phyloP scores from a whole-genome alignment of 805 yeast species.

The Yamadazyma ubonensis region DNA sequence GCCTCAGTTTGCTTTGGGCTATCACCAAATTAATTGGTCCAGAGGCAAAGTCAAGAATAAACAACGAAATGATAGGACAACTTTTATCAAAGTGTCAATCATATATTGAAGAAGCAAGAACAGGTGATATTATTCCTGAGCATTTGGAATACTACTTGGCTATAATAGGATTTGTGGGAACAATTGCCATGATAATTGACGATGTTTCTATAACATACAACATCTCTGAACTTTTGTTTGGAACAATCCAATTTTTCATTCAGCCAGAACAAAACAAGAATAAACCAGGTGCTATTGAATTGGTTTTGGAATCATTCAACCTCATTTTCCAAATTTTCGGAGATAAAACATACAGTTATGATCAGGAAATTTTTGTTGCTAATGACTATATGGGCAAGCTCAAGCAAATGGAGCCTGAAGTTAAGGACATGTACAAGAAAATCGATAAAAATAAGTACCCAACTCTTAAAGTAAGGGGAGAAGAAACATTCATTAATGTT shows the following conservation, averaged over 20 bases:
- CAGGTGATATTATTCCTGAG: slow-evolving; percentile 1
- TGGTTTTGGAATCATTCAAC: slow-evolving; percentile 61
- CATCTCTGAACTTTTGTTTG: slow-evolving; percentile 47
- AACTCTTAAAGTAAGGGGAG: slow-evolving; percentile 59
- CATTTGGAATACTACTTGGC: slow-evolving; percentile 42
- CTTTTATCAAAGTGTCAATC: slow-evolving; percentile 23
- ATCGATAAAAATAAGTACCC: slow-evolving; percentile 48
- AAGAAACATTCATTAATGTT: slow-evolving; percentile 65
- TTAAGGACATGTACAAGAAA: slow-evolving; percentile 23
- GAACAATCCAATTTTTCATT: slow-evolving; percentile 17
- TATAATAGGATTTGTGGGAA: slow-evolving; percentile 53
- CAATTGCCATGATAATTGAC: slow-evolving; percentile 47
- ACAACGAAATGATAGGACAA: slow-evolving; percentile 25
- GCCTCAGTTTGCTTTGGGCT: slow-evolving; percentile 40
- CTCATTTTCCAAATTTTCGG: slow-evolving; percentile 75
- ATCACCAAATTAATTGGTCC: slow-evolving; percentile 37
- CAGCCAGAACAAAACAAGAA: slow-evolving; percentile 12
- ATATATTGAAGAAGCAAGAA: slow-evolving; percentile 4
- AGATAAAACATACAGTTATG: slow-evolving; percentile 68
- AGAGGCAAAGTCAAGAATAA: slow-evolving; percentile 25
- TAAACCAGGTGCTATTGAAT: slow-evolving; percentile 31
- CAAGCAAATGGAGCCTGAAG: slow-evolving; percentile 14
- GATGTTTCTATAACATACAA: slow-evolving; percentile 43
- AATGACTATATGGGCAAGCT: slow-evolving; percentile 46
- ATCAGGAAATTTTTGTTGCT: slow-evolving; percentile 61